Conservation (phyloP, 495 filamentous ascomycete species). For the Penicillium pulvis region DNA sequence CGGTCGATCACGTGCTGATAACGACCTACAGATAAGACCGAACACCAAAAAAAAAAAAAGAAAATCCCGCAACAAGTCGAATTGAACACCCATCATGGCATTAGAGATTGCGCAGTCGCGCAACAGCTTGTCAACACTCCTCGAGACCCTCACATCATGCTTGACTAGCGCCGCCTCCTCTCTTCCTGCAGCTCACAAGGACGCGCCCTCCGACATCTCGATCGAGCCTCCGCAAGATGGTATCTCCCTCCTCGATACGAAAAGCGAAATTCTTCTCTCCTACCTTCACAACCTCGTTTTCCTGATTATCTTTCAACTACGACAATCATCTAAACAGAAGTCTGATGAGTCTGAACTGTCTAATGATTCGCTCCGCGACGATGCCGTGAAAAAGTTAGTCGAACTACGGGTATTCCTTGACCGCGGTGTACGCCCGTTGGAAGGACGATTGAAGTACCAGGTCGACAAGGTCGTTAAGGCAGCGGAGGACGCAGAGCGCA, state of each 20-base stretch:
- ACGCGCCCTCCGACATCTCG: constrained; percentile 39
- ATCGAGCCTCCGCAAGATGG: constrained; percentile 74
- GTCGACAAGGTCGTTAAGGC: constrained; percentile 88
- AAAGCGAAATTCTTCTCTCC: constrained; percentile 92
- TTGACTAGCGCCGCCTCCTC: constrained; percentile 61
- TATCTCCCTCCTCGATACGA: constrained; percentile 90
- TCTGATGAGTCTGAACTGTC: constrained; percentile 31
- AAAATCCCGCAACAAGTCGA: constrained; percentile 26
- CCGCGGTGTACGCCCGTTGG: constrained; percentile 86
- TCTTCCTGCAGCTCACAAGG: constrained; percentile 52
- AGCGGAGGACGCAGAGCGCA: constrained; percentile 70
- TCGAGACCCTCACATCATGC: constrained; percentile 65
- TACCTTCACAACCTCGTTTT: constrained; percentile 96
- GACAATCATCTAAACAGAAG: constrained; percentile 47
- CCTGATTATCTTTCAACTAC: constrained; percentile 78
- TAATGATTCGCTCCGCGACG: constrained; percentile 45
- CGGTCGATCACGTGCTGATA: constrained; percentile 38
- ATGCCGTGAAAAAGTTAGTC: constrained; percentile 78
- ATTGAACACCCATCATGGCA: constrained; percentile 24
- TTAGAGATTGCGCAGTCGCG: constrained; percentile 27
- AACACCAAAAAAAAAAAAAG: constrained; percentile 26
- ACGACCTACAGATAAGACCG: constrained; percentile 19
- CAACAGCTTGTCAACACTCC: constrained; percentile 52
- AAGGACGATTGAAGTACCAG: constrained; percentile 81
- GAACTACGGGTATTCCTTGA: constrained; percentile 88